phyloP scores from a whole-genome alignment of 495 filamentous ascomycete genomes.

The Aspergillus cavernicola region DNA sequence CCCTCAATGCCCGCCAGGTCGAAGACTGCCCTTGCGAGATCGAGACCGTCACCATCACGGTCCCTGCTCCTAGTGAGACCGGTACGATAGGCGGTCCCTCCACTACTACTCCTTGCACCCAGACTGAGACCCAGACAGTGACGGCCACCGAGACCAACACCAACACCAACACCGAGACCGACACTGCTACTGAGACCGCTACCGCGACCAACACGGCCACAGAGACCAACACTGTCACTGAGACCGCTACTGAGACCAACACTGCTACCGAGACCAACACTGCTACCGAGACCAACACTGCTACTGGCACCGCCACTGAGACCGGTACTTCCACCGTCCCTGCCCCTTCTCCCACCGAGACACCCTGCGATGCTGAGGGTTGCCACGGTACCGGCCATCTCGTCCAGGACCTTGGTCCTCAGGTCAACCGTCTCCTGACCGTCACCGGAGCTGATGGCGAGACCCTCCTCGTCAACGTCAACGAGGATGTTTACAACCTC shows the following conservation, averaged over 20 bases:
- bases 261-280: conserved; percentile 2
- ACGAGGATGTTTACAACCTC: conserved; percentile 16
- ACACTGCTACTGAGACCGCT: background rate
- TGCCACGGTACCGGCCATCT: conserved; percentile 26
- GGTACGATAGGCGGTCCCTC: background rate
- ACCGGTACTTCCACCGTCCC: background rate
- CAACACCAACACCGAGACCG: background rate
- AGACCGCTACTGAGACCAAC: background rate
- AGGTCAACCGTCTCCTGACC: conserved; percentile 20
- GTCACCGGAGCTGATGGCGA: conserved; percentile 15
- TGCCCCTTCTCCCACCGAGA: background rate
- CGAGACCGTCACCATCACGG: conserved; percentile 10
- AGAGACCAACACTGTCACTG: background rate
- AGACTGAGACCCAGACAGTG: too few relatives aligned
- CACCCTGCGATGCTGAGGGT: conserved; percentile 11
- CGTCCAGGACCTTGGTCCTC: conserved; percentile 25
- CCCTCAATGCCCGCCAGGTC: background rate
- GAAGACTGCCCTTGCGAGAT: conserved; percentile 12
- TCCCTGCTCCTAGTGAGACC: conserved; percentile 10
- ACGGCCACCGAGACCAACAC: too few relatives aligned
- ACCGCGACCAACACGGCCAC: background rate
- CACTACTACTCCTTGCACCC: background rate
- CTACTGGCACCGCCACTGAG: conserved; percentile 8
- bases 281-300: conserved; percentile 7
- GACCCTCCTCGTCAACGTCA: conserved; percentile 18